Evolutionary conservation across 2,329 filamentous ascomycete genomes (phyloP).

Genomic region (Trichophyton mentagrophytes): DNA sequence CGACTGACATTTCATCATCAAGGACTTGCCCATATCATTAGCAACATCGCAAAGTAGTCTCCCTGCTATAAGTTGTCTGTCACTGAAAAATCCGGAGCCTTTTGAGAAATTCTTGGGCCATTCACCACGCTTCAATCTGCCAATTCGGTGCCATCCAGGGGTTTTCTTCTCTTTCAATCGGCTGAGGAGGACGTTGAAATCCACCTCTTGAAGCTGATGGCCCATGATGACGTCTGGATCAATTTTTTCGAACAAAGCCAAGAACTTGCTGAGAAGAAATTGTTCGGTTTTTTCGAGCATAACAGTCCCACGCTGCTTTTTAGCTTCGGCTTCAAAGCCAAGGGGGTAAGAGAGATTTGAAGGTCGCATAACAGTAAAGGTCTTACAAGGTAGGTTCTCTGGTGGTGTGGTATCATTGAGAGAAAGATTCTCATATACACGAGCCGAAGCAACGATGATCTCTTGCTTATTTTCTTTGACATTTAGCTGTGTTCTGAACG

Average conservation of each 20-base stretch:
- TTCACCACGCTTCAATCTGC: conserved; percentile 64
- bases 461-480: conserved; percentile 92
- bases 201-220: conserved; percentile 92
- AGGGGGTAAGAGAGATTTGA: conserved; percentile 62
- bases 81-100: conserved; percentile 79
- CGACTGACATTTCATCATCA: conserved; percentile 93
- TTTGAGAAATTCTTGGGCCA: conserved; percentile 85
- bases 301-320: conserved; percentile 62
- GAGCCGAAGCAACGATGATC: conserved; percentile 77
- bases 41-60: conserved; percentile 84
- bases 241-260: conserved; percentile 73
- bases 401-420: conserved; percentile 78
- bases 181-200: conserved; percentile 81
- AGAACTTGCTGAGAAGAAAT: conserved; percentile 73
- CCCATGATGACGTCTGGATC: conserved; percentile 92
- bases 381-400: conserved; percentile 76
- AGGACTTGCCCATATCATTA: conserved; percentile 92
- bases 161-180: conserved; percentile 82
- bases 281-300: conserved; percentile 73
- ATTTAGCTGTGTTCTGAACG: conserved; percentile 78
- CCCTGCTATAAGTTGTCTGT: conserved; percentile 78
- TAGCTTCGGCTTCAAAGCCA: conserved; percentile 68
- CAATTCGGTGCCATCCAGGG: conserved; percentile 87
- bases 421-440: conserved; percentile 82
- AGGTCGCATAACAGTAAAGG: conserved; percentile 84